Evolutionary conservation across 176 grass and related monocot species (phyloP).

Genomic region (Lolium rigidum): DNA sequence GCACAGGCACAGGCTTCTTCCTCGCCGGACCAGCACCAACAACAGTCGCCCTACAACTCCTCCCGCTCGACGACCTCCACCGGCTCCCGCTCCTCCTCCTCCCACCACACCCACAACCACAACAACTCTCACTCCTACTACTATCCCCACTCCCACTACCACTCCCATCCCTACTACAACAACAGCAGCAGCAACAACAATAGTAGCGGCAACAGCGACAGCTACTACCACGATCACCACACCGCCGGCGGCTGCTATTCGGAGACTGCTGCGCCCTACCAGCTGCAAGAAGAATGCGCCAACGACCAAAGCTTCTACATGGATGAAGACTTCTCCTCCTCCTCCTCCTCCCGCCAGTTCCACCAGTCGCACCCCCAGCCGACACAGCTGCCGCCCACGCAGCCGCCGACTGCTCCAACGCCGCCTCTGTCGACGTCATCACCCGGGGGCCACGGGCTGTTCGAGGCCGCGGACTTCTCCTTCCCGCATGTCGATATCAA

Average conservation of each 20-base stretch:
- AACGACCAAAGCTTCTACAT: constrained; percentile 72
- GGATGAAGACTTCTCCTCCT: constrained; percentile 99
- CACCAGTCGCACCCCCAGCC: constrained; percentile 47
- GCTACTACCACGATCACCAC: constrained; percentile 63
- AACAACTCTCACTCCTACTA: neutral
- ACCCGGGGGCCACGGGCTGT: constrained; percentile 61
- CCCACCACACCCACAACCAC: constrained; percentile 30
- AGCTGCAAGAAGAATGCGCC: constrained; percentile 86
- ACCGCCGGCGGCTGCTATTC: constrained; percentile 58
- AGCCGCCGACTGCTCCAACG: constrained; percentile 48
- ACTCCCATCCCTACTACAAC: constrained; percentile 22
- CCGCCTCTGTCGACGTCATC: constrained; percentile 71
- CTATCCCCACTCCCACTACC: constrained; percentile 13
- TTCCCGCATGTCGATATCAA: constrained; percentile 86
- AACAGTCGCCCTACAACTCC: constrained; percentile 79
- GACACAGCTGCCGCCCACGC: constrained; percentile 39
- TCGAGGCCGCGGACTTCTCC: constrained; percentile 75
- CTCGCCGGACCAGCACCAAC: constrained; percentile 37
- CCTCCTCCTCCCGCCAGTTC: constrained; percentile 80
- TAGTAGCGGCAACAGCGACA: neutral
- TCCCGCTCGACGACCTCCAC: constrained; percentile 33
- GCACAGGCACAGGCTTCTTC: neutral
- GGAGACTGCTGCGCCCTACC: constrained; percentile 48
- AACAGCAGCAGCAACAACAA: constrained; percentile 7
- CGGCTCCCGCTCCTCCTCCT: constrained; percentile 44